These are phyloP conservation scores for Mycogone perniciosa DNA, from an alignment of 2,329 filamentous ascomycete species.

Conservation along the genomic window DNA sequence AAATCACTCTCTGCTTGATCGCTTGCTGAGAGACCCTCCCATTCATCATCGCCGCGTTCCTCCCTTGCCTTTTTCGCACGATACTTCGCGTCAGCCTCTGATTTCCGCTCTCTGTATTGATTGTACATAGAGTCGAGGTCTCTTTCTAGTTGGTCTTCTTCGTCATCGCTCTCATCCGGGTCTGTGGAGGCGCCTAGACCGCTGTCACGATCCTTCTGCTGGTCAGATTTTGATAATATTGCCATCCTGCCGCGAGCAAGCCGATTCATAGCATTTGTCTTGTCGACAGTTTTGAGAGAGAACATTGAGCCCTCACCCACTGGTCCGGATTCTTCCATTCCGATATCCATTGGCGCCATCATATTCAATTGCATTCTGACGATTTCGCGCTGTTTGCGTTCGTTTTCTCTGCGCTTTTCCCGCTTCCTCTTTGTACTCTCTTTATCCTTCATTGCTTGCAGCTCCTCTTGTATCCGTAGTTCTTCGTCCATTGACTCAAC, in stretches of 20 bases:
- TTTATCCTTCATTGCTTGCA: constrained; percentile 75
- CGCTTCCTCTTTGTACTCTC: constrained; percentile 72
- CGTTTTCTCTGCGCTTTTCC: constrained; percentile 80
- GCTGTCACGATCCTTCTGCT: constrained; percentile 52
- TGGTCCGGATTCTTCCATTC: constrained; percentile 77
- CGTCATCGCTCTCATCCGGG: constrained; percentile 62
- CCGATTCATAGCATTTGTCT: constrained; percentile 61
- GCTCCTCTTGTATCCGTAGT: constrained; percentile 78
- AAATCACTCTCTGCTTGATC: constrained; percentile 47
- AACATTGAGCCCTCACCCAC: constrained; percentile 81
- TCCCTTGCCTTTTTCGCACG: constrained; percentile 83
- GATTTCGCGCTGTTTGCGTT: constrained; percentile 89
- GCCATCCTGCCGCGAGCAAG: constrained; percentile 68
- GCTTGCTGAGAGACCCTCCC: constrained; percentile 77
- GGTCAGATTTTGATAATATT: constrained; percentile 51
- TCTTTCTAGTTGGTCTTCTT: constrained; percentile 73
- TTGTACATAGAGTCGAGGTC: constrained; percentile 87
- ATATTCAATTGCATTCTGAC: constrained; percentile 97
- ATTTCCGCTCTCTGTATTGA: constrained; percentile 72
- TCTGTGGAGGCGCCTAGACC: constrained; percentile 49
- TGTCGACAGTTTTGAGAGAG: constrained; percentile 73
- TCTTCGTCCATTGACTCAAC: constrained; percentile 94
- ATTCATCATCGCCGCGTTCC: constrained; percentile 79
- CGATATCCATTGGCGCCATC: constrained; percentile 92
- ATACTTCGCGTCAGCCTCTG: constrained; percentile 77